A percentile compares a stretch with the other conserved stretches of the same genome.
phyloP scores from a whole-genome alignment of 2,329 filamentous ascomycete species.

The Trichoderma breve region DNA sequence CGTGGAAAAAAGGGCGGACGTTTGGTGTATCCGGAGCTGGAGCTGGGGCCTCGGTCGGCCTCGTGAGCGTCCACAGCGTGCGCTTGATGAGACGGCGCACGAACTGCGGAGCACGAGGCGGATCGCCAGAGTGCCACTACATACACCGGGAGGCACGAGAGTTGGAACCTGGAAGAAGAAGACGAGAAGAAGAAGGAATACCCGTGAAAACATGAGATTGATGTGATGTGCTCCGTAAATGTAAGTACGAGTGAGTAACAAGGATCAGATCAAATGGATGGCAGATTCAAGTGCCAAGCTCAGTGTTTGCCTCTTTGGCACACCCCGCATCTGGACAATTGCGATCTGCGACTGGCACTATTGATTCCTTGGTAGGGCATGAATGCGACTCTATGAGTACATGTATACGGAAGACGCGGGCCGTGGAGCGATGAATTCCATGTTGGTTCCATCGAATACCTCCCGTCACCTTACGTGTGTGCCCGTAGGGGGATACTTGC shows the following conservation, averaged over 20 bases:
- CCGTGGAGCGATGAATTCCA: not conserved
- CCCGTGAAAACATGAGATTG: not conserved
- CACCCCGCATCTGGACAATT: slow-evolving; percentile 13
- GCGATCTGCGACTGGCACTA: not conserved
- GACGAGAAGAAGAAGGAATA: not conserved
- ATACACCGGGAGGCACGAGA: not conserved
- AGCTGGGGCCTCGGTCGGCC: not conserved
- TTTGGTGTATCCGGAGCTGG: slow-evolving; percentile 2
- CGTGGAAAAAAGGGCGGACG: not conserved
- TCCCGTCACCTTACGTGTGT: not conserved
- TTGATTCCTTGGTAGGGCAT: not conserved
- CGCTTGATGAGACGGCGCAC: slow-evolving; percentile 9
- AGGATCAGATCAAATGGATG: not conserved
- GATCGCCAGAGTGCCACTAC: not conserved
- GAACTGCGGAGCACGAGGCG: not conserved
- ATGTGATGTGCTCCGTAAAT: not conserved
- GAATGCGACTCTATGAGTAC: not conserved
- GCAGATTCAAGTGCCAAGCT: not conserved
- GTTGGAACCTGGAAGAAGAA: not conserved
- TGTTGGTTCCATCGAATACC: not conserved
- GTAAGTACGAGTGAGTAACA: no score
- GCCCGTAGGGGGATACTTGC: not conserved
- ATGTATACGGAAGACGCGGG: not conserved
- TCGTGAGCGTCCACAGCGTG: slow-evolving; percentile 3
- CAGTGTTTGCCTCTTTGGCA: not conserved